Evolutionary conservation across 2,329 filamentous ascomycete species (phyloP), one percentile per base, ranked within the genome.

Genomic region (Phyllosticta citriasiana): DNA sequence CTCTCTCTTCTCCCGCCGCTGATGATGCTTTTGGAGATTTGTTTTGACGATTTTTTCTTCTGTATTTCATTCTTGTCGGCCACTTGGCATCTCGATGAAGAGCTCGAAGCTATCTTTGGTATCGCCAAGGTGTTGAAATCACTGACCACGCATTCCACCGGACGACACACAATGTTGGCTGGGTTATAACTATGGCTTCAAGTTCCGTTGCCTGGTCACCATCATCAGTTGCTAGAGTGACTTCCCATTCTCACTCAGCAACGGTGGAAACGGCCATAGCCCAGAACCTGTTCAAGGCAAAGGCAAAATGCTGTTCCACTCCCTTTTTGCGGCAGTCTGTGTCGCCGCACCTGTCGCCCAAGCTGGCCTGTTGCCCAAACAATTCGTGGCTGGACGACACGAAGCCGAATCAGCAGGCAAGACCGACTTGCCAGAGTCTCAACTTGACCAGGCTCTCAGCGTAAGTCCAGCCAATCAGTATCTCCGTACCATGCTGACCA

Each of bases 221-320:
- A 60, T n/a, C 40, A 47, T 16, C 40, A 60, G 58, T 60, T 60
- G 53, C 58, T 56, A 47, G 35, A 53, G 58, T 60, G 58, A 60
- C 53, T 56, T 52, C 19, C 26, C 53, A 56, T 60, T 53, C 35
- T 53, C 35, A 47, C 40, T 47, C 40, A 47, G 40, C 14, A 47
- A 47, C 40, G 40, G 40, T 47, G 40, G 40, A 47, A 47, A n/a
- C 53, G 22, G 40, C 40, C 26, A 24, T 4, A 2, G 30, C 51
- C 54, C 19, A 30, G 30, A 52, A 16, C 27, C 50, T 4, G 9
- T 25, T 60, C 25, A 26, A 51, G 24, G 8, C 25, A 24, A 4
- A 9, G 35, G 33, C 53, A 60, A 60, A 5, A 60, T 60, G 40
- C 40, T 47, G 53, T 25, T 50, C 22, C 26, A 30, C 53, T 40